Evolutionary conservation across 345 rosid genomes (phyloP).

Genomic region (Gossypium arboreum): DNA sequence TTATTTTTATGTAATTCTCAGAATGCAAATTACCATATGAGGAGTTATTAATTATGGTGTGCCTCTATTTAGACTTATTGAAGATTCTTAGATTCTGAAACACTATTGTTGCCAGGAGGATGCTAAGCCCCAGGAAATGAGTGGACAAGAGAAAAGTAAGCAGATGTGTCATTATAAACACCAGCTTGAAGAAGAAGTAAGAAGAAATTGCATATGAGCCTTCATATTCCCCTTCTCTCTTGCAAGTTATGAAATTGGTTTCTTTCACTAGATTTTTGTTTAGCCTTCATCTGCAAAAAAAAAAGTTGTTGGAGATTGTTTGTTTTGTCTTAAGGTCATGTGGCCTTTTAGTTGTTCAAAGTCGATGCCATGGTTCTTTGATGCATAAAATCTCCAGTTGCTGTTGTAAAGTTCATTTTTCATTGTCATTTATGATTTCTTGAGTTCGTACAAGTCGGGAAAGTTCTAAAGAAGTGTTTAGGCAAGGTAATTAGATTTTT

Average conservation of each 20-base stretch:
- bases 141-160: slow-evolving; percentile 40
- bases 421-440: slow-evolving; percentile 10
- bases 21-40: neutral
- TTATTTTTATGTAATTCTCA: neutral
- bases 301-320: neutral
- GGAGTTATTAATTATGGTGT: neutral
- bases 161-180: slow-evolving; percentile 42
- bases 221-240: neutral
- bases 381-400: neutral
- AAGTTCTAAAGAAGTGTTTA: neutral
- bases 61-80: neutral
- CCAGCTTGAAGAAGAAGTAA: slow-evolving; percentile 90
- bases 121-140: slow-evolving; percentile 30
- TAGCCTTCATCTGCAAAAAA: neutral
- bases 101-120: slow-evolving; percentile 30
- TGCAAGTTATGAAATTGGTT: neutral
- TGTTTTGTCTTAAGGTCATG: neutral
- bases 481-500: neutral
- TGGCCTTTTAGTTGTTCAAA: neutral
- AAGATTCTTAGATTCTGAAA: neutral
- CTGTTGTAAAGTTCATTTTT: neutral
- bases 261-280: neutral
- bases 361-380: neutral
- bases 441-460: neutral
- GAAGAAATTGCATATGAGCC: slow-evolving; percentile 21